A percentile compares a stretch with the other conserved stretches of the same genome.
Evolutionary conservation across 345 rosid species (phyloP).

Genomic region (Gossypium australe): DNA sequence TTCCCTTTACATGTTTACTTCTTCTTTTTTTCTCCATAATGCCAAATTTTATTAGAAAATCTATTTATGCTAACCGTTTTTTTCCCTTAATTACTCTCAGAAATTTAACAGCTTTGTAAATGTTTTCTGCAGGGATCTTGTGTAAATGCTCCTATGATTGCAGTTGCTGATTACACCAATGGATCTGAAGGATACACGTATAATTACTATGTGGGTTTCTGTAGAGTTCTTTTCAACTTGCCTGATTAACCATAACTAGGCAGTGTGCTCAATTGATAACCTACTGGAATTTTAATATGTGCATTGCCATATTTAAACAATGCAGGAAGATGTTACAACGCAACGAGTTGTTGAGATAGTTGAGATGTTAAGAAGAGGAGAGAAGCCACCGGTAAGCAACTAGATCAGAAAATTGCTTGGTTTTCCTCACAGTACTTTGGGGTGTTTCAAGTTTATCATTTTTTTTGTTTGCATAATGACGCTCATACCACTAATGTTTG

Average conservation of each 20-base stretch:
- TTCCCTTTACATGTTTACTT: background rate
- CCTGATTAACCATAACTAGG: background rate
- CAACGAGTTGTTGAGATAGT: conserved; percentile 85
- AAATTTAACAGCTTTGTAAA: background rate
- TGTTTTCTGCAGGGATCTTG: conserved; percentile 78
- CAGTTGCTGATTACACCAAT: conserved; percentile 88
- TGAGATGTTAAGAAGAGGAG: conserved; percentile 81
- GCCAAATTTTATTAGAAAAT: background rate
- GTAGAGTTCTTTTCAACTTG: conserved; percentile 8
- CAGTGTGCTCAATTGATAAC: background rate
- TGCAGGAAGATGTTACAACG: conserved; percentile 94
- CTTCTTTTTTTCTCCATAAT: too few species aligned
- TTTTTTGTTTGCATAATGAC: background rate
- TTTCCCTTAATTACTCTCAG: background rate
- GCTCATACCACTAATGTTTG: background rate
- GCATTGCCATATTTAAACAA: conserved; percentile 17
- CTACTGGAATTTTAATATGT: background rate
- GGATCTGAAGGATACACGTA: conserved; percentile 96
- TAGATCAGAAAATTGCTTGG: background rate
- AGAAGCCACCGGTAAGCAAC: conserved; percentile 73
- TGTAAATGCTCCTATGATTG: conserved; percentile 98
- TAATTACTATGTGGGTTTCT: conserved; percentile 71
- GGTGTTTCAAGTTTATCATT: background rate
- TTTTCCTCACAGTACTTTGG: background rate
- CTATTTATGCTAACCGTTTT: background rate